These are phyloP conservation scores for Platanthera guangdongensis DNA, from an alignment of 106 monocot species.

Conservation along the genomic window DNA sequence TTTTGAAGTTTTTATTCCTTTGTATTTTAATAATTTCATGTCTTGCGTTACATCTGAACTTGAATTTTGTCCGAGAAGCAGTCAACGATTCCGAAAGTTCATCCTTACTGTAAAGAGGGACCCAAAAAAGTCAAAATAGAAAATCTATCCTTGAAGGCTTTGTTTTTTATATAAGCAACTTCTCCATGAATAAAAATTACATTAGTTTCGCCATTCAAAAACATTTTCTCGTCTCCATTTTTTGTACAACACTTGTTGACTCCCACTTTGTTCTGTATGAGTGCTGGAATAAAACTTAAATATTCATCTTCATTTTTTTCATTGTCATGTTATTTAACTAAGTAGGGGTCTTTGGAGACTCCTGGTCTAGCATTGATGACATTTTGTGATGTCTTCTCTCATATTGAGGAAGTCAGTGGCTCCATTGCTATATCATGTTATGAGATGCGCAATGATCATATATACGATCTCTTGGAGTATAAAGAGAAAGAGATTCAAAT, in stretches of 20 bases:
- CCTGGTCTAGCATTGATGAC: constrained; percentile 50
- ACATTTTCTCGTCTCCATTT: no score
- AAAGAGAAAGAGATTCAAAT: constrained; percentile 46
- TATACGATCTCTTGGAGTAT: constrained; percentile 50
- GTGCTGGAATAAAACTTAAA: background rate
- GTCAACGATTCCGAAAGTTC: no score
- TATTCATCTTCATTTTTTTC: background rate
- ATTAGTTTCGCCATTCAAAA: no score
- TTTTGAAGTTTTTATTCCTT: no score
- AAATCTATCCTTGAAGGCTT: background rate
- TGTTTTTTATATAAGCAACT: background rate
- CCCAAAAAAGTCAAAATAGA: no score
- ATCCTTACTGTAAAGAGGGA: no score
- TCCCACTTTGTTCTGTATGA: no score
- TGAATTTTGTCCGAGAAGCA: no score
- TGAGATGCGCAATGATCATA: constrained; percentile 42
- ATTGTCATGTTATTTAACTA: background rate
- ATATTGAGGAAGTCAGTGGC: constrained; percentile 17
- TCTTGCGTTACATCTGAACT: no score
- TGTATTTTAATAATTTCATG: no score
- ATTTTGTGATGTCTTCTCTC: constrained; percentile 22
- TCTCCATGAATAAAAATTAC: no score
- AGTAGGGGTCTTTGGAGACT: constrained; percentile 19
- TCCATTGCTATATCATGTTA: constrained; percentile 40
- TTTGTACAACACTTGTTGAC: no score